Evolutionary conservation across 2,329 filamentous ascomycete genomes (phyloP).

Genomic region (Polytolypa hystricis): DNA sequence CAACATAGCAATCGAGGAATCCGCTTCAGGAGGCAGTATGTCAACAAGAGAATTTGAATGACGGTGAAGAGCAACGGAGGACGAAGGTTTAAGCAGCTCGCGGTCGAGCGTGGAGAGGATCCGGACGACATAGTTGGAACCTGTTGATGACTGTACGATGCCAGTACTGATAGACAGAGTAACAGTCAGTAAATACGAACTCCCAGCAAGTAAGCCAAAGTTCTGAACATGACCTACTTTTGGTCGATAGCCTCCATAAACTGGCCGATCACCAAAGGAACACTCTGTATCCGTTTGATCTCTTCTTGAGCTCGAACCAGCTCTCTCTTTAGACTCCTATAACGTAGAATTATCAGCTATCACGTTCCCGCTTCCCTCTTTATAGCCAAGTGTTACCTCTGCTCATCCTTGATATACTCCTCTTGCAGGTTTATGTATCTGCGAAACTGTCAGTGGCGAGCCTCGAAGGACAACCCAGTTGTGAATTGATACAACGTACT

Average conservation of each 20-base stretch:
- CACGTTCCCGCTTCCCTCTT: background rate
- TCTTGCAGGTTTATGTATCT: slow-evolving; percentile 96
- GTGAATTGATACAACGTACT: slow-evolving; percentile 49
- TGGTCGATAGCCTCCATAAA: slow-evolving; percentile 99
- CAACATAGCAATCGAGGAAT: slow-evolving; percentile 97
- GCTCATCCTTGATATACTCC: slow-evolving; percentile 99
- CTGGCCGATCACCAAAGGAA: slow-evolving; percentile 93
- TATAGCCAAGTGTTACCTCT: slow-evolving; percentile 47
- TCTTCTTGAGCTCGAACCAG: slow-evolving; percentile 95
- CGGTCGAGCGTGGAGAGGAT: slow-evolving; percentile 97
- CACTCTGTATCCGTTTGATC: slow-evolving; percentile 98
- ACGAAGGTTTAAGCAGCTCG: slow-evolving; percentile 94
- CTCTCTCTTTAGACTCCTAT: slow-evolving; percentile 88
- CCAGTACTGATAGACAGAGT: slow-evolving; percentile 56
- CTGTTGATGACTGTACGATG: slow-evolving; percentile 95
- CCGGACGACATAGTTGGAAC: slow-evolving; percentile 96
- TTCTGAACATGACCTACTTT: slow-evolving; percentile 52
- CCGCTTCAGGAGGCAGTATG: slow-evolving; percentile 95
- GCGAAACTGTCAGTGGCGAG: slow-evolving; percentile 18
- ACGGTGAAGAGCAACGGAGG: slow-evolving; percentile 91
- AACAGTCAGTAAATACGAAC: too few species aligned
- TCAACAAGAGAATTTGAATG: slow-evolving; percentile 98
- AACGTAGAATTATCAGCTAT: slow-evolving; percentile 10
- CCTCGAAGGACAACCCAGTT: background rate
- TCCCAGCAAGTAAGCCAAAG: too few species aligned